Evolutionary conservation across 108 stramenopile genomes (phyloP), one percentile per base, ranked within the genome.

Genomic region (Conticribra guillardii): DNA sequence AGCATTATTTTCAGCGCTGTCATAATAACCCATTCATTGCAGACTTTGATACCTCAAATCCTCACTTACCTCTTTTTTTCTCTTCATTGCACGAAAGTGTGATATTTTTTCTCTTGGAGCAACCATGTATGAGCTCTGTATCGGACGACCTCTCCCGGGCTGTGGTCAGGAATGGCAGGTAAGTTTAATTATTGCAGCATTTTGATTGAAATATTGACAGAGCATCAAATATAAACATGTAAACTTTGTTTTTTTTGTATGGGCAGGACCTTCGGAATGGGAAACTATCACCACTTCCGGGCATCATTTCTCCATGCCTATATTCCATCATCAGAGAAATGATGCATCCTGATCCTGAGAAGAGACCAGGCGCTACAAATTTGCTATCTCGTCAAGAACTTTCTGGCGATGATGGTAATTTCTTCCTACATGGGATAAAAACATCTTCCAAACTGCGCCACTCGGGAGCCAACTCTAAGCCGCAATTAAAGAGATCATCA

Each of bases 71-170:
- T 54, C 3, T 60, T 32, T 26, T 27, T 3, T 37, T 57, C 8
- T n/a, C n/a, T n/a, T n/a, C n/a, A n/a, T n/a, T n/a, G n/a, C n/a
- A n/a, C n/a, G n/a, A 51, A 28, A 68, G 79, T 83, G 84, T 32
- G 89, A 89, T 49, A 87, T 89, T 4, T 89, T 89, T 45, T 89
- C 89, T 8, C 79, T 89, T 16, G 89, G 89, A 17, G 75, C 71
- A 18, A 86, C 86, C 9, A 59, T 89, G 64, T 88, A 85, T 49
- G 86, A 87, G 63, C 47, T 88, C 2, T 83, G 87, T 64, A 62
- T 63, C 46, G 72, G 81, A 1, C 24, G 67, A 0, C 56, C 71
- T 14, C 68, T 89, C 3, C 87, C 87, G 4, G 66, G 64, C 17
- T 77, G 80, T 32, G 87, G 87, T 28, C 69, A 83, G 51, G 84